phyloP scores from a whole-genome alignment of 1,139 yeast genomes.

The Yamadazyma spencermartinsiae region DNA sequence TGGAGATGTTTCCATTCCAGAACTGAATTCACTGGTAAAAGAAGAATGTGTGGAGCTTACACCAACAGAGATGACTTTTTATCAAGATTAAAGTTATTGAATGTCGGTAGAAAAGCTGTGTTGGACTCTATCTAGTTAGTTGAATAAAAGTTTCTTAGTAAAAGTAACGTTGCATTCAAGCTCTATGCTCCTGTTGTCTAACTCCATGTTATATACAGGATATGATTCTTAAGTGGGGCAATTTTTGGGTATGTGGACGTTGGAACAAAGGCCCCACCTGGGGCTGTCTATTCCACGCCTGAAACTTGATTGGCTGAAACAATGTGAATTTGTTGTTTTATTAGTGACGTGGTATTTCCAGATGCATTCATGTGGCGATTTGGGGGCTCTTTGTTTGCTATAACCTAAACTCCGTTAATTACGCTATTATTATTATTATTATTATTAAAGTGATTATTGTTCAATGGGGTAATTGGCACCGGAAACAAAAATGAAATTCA shows the following conservation, averaged over 20 bases:
- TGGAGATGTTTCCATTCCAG: conserved; percentile 79
- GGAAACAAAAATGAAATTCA: too few relatives aligned
- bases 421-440: too few relatives aligned
- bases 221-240: conserved; percentile 5
- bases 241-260: conserved; percentile 5
- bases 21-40: conserved; percentile 65
- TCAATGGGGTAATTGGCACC: too few relatives aligned
- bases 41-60: conserved; percentile 80
- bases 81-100: conserved; percentile 53
- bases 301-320: not conserved
- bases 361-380: not conserved
- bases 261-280: too few relatives aligned
- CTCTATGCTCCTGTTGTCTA: not conserved
- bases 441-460: too few relatives aligned
- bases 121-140: conserved; percentile 30
- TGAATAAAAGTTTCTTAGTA: not conserved
- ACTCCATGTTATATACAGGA: not conserved
- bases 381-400: not conserved
- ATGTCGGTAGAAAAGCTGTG: conserved; percentile 52
- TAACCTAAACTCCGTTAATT: too few relatives aligned
- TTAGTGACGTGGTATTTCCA: too few relatives aligned
- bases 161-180: conserved; percentile 1
- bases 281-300: not conserved
- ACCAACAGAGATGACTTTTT: conserved; percentile 69
- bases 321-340: not conserved